Evolutionary conservation across 2,329 filamentous ascomycete species (phyloP).

Genomic region (Lachnellula suecica): DNA sequence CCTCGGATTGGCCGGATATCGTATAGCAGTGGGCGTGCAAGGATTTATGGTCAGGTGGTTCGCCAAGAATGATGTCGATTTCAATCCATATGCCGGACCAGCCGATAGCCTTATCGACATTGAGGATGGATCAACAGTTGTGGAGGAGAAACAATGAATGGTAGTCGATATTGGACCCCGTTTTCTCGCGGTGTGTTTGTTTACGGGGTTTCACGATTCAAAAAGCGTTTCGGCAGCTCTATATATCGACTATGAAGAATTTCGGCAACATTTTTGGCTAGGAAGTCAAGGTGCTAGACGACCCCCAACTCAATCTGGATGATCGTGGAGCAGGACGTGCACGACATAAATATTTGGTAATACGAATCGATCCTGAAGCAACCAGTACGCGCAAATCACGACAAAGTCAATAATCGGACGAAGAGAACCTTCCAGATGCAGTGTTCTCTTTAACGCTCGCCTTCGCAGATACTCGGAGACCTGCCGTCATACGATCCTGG

Average conservation of each 20-base stretch:
- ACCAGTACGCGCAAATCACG: constrained; percentile 21
- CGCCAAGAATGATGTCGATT: constrained; percentile 13
- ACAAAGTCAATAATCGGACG: constrained; percentile 17
- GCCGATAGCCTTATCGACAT: constrained; percentile 6
- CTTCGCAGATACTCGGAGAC: constrained; percentile 46
- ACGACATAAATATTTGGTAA: constrained; percentile 24
- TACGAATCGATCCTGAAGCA: constrained; percentile 23
- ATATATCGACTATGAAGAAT: constrained; percentile 20
- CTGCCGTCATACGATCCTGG: constrained; percentile 49
- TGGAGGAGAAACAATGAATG: constrained; percentile 8
- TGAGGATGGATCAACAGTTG: constrained; percentile 9
- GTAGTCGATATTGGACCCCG: background rate
- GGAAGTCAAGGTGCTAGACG: constrained; percentile 22
- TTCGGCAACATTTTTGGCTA: constrained; percentile 22
- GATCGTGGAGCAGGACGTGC: constrained; percentile 30
- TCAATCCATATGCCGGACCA: constrained; percentile 9
- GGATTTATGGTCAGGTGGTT: constrained; percentile 14
- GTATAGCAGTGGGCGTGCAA: constrained; percentile 19
- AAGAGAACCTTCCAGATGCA: constrained; percentile 30
- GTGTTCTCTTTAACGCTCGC: constrained; percentile 38
- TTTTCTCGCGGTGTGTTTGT: background rate
- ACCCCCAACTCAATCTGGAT: constrained; percentile 25
- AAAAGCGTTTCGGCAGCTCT: constrained; percentile 20
- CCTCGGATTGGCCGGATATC: constrained; percentile 26
- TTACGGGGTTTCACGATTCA: constrained; percentile 20